Evolutionary conservation across 345 rosid species (phyloP), one percentile per base, ranked within the genome.

Genomic region (Garcia nutans): DNA sequence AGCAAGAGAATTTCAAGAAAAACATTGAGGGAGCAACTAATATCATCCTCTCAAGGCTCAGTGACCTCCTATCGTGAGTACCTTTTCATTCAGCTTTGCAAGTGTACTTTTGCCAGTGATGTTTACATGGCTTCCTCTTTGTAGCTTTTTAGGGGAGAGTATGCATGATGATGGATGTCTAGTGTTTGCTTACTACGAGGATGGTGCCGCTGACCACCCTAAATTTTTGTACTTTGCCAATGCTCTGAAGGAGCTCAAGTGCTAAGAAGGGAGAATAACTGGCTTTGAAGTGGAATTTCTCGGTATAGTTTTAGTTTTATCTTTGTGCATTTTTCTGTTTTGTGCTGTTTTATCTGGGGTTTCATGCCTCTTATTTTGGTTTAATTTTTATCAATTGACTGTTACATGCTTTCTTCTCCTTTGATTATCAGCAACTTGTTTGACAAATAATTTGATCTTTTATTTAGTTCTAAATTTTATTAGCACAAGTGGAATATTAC

Each of bases 151-250:
- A 24, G 99, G 99, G 12, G 99, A 96, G 88, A 89, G 97, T 80
- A 92, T 93, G 98, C 79, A 76, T 1, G 97, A 93, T 77, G 98
- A 96, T 73, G 73, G 82, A 26, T 0, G 57, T 63, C 10, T 93
- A 89, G 99, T 96, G 60, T 84, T 96, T 76, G 99, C 99, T 59
- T 91, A 93, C 89, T 96, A 96, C 91, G 93, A 88, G 85, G 99
- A 93, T 0, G 98, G 97, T 80, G 94, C 97, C 5, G 55, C 89
- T 0, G 97, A 96, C 80, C n/a, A n/a, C n/a, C 98, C 99, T 4
- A 96, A 98, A 49, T 96, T 96, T 87, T 83, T 96, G 86, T 96
- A 96, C 85, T 88, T 96, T 58, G 88, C 87, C 6, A 83, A 85
- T 80, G 93, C 88, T 16, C 83, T 96, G 93, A 93, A 91, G 89